These are phyloP conservation scores for Paramyrothecium roridum DNA, from an alignment of 2,329 filamentous ascomycete genomes.

Conservation along the genomic window DNA sequence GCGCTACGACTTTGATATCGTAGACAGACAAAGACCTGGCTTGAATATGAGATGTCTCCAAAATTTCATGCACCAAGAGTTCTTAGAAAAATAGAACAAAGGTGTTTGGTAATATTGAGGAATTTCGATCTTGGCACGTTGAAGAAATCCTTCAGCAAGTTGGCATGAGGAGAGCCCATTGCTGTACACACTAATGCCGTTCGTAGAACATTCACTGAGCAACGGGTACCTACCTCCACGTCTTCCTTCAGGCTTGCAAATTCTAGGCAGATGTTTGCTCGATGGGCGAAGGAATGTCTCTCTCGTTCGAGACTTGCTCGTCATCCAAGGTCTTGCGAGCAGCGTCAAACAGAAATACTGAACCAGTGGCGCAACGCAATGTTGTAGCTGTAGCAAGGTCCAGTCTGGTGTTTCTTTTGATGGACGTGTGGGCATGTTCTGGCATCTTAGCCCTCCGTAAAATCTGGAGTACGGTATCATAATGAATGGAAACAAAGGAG, in stretches of 20 bases:
- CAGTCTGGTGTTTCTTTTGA: too few species aligned
- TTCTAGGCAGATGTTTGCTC: background rate
- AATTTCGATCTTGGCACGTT: conserved; percentile 51
- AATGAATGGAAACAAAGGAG: background rate
- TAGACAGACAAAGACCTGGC: too few species aligned
- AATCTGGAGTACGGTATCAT: background rate
- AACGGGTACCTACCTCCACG: conserved; percentile 4
- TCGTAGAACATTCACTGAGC: conserved; percentile 11
- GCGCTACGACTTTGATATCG: background rate
- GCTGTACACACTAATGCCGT: conserved; percentile 61
- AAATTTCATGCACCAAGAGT: conserved; percentile 54
- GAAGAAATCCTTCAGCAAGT: conserved; percentile 54
- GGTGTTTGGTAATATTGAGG: conserved; percentile 57
- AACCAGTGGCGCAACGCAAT: too few species aligned
- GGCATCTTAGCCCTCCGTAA: background rate
- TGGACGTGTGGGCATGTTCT: too few species aligned
- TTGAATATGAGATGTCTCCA: conserved; percentile 35
- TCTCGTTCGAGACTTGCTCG: too few species aligned
- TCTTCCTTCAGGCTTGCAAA: background rate
- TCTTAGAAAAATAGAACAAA: conserved; percentile 33
- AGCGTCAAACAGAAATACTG: too few species aligned
- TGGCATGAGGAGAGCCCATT: conserved; percentile 47
- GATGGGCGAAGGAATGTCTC: too few species aligned
- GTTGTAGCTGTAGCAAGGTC: too few species aligned
- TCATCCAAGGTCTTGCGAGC: too few species aligned